phyloP scores from a whole-genome alignment of 257 asterid genomes.

The Capsicum chinense region DNA sequence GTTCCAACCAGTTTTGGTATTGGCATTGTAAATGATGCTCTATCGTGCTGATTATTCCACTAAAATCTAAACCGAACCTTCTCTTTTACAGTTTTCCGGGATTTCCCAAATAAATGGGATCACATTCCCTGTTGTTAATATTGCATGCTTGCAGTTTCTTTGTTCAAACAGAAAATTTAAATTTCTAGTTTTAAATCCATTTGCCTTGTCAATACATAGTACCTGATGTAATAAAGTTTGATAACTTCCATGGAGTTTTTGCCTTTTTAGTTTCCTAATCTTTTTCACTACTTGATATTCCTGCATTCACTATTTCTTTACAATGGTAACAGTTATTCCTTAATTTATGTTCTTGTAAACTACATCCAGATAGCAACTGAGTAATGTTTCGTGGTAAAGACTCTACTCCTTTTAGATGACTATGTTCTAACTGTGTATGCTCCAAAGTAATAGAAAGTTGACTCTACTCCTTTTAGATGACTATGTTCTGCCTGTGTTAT shows the following conservation, averaged over 20 bases:
- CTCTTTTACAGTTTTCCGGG: not conserved
- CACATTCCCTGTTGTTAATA: not conserved
- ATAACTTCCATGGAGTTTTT: not conserved
- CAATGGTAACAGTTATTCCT: slow-evolving; percentile 13
- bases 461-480: slow-evolving; percentile 11
- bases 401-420: slow-evolving; percentile 16
- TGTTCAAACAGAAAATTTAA: not conserved
- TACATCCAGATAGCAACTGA: slow-evolving; percentile 8
- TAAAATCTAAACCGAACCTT: not conserved
- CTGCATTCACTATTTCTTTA: not conserved
- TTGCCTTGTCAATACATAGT: not conserved
- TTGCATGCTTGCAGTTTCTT: slow-evolving; percentile 15
- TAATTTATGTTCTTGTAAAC: slow-evolving; percentile 1
- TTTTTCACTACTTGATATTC: not conserved
- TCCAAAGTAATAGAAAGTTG: not conserved
- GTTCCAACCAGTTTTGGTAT: not conserved
- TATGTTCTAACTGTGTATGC: not conserved
- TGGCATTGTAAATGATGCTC: slow-evolving; percentile 9
- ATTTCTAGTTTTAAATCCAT: not conserved
- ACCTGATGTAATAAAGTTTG: not conserved
- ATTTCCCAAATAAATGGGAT: not conserved
- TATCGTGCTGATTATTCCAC: not conserved
- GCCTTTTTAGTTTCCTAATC: not conserved
- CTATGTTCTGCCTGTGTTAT: not conserved
- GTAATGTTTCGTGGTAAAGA: not conserved